Percentiles rank a stretch among this genome's conserved stretches.
phyloP scores from a whole-genome alignment of 2,329 filamentous ascomycete genomes.

The Sclerotinia sclerotiorum region DNA sequence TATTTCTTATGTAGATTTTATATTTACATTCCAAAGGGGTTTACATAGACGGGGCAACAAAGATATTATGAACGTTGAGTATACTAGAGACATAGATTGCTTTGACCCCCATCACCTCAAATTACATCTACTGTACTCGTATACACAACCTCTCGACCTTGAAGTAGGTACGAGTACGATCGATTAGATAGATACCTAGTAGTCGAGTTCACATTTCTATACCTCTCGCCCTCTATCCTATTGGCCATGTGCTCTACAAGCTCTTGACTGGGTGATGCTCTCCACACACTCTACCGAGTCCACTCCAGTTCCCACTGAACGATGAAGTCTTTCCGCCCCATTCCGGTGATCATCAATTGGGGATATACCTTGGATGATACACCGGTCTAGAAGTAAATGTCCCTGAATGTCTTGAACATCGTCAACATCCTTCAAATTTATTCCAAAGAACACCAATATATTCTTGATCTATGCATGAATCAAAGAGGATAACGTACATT shows the following conservation, averaged over 20 bases:
- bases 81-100: background rate
- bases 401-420: background rate
- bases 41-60: background rate
- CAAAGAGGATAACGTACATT: too few species aligned
- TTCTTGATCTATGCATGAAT: background rate
- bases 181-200: background rate
- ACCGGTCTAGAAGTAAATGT: constrained; percentile 2
- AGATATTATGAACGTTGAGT: background rate
- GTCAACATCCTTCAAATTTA: background rate
- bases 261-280: background rate
- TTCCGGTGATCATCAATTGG: background rate
- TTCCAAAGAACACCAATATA: background rate
- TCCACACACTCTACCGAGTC: background rate
- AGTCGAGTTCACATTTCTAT: background rate
- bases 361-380: background rate
- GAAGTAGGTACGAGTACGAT: background rate
- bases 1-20: background rate
- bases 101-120: too few species aligned
- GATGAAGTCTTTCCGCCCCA: background rate
- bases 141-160: too few species aligned
- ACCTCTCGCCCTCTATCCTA: background rate
- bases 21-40: background rate
- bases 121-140: too few species aligned
- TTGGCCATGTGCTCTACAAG: background rate
- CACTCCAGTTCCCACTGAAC: constrained; percentile 1